These are phyloP conservation scores for Arthrobotrys sinensis DNA, from an alignment of 2,329 filamentous ascomycete species.

Conservation along the genomic window DNA sequence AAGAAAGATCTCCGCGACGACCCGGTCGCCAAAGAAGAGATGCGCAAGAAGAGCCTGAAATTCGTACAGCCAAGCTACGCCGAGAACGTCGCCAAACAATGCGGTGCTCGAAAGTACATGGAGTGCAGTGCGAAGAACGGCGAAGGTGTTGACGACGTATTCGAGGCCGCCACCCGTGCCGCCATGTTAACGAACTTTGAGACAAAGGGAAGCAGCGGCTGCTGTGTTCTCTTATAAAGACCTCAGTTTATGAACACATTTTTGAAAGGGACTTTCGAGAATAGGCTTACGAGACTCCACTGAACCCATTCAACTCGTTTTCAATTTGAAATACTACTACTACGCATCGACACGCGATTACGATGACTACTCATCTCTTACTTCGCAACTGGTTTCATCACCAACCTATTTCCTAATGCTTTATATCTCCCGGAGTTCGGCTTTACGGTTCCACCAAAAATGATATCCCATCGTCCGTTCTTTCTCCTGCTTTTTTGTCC, in stretches of 20 bases:
- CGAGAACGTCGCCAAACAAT: constrained; percentile 84
- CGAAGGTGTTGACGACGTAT: constrained; percentile 98
- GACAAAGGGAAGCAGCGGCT: constrained; percentile 80
- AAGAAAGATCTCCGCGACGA: constrained; percentile 98
- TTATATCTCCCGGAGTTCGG: constrained; percentile 54
- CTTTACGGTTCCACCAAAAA: constrained; percentile 45
- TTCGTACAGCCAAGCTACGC: constrained; percentile 90
- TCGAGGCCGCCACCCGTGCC: constrained; percentile 94
- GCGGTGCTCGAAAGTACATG: constrained; percentile 93
- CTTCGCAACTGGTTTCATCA: constrained; percentile 22
- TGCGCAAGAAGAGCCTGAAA: constrained; percentile 91
- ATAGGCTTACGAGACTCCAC: neutral
- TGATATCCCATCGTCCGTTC: constrained; percentile 58
- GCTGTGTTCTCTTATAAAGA: constrained; percentile 88
- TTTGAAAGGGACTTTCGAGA: no score
- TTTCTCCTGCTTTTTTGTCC: constrained; percentile 25
- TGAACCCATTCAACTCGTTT: no score
- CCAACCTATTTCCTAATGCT: constrained; percentile 21
- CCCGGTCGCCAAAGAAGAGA: constrained; percentile 93
- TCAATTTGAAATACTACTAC: neutral
- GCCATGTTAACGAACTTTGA: constrained; percentile 89
- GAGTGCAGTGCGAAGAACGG: constrained; percentile 96
- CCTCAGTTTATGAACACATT: no score
- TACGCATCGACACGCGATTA: neutral
- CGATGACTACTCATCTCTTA: constrained; percentile 2